Evolutionary conservation across 148 eudicot species (phyloP).

Genomic region (Rhododendron vialii): DNA sequence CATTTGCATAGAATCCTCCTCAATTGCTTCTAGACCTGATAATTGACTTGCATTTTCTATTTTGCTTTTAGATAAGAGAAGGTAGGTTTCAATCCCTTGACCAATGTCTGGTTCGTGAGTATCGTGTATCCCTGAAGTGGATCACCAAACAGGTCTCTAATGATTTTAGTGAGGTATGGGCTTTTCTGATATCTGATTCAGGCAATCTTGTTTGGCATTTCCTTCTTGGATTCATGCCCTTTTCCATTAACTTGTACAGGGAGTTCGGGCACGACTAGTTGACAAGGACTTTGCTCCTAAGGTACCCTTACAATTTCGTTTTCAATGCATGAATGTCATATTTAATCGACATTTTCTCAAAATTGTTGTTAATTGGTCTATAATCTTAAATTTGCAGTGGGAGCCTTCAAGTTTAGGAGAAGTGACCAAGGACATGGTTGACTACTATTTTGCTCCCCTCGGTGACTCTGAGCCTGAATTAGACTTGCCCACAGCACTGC

Average conservation of each 20-base stretch:
- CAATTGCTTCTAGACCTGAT: constrained; percentile 7
- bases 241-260: constrained; percentile 39
- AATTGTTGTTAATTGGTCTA: constrained; percentile 5
- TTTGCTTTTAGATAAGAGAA: constrained; percentile 63
- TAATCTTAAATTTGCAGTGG: constrained; percentile 56
- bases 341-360: background rate
- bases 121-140: constrained; percentile 61
- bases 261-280: constrained; percentile 78
- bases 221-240: background rate
- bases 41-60: constrained; percentile 7
- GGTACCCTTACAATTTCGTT: constrained; percentile 26
- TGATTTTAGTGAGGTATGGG: constrained; percentile 82
- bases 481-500: constrained; percentile 60
- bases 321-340: background rate
- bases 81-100: constrained; percentile 90
- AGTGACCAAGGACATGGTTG: constrained; percentile 83
- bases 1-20: background rate
- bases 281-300: constrained; percentile 96
- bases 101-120: constrained; percentile 77
- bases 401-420: constrained; percentile 65
- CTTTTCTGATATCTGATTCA: background rate
- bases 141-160: constrained; percentile 62
- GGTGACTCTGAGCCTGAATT: constrained; percentile 62
- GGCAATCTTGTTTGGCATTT: background rate
- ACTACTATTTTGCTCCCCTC: constrained; percentile 56